A percentile compares a stretch with the other conserved stretches of the same genome.
phyloP scores from a whole-genome alignment of 78 protist genomes.

The Tieghemostelium lacteum region DNA sequence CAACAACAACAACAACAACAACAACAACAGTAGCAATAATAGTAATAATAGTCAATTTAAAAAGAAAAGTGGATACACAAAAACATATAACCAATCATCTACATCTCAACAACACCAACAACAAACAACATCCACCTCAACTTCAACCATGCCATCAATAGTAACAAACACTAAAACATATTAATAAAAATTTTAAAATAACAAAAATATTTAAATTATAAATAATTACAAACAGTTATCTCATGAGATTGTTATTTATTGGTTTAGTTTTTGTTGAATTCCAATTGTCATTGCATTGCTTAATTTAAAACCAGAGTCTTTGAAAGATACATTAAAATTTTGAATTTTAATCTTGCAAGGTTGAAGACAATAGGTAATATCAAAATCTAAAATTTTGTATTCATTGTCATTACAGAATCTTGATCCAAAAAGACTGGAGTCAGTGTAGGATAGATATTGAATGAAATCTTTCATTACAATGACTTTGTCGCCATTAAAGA shows the following conservation, averaged over 20 bases:
- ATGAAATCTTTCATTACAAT: slow-evolving; percentile 12
- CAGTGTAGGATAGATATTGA: slow-evolving; percentile 23
- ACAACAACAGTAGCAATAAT: background rate
- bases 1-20: background rate
- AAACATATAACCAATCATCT: background rate
- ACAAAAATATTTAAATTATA: too few species aligned
- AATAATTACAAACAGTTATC: too few species aligned
- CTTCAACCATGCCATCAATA: background rate
- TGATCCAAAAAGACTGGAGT: slow-evolving; percentile 8
- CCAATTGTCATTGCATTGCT: too few species aligned
- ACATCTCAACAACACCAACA: background rate
- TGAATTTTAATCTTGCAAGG: slow-evolving; percentile 16
- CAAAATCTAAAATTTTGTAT: slow-evolving; percentile 17
- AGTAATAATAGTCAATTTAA: background rate
- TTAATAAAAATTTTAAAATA: too few species aligned
- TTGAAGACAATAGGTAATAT: background rate
- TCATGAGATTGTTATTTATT: too few species aligned
- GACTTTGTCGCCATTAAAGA: background rate
- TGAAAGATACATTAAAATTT: slow-evolving; percentile 34
- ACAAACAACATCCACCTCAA: background rate
- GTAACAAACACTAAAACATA: too few species aligned
- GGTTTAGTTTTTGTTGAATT: too few species aligned
- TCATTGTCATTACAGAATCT: background rate
- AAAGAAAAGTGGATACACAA: background rate
- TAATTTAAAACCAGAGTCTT: slow-evolving; percentile 48